Evolutionary conservation across 805 yeast species (phyloP), one percentile per base, ranked within the genome.

Genomic region (Teunomyces barrocoloradensis): DNA sequence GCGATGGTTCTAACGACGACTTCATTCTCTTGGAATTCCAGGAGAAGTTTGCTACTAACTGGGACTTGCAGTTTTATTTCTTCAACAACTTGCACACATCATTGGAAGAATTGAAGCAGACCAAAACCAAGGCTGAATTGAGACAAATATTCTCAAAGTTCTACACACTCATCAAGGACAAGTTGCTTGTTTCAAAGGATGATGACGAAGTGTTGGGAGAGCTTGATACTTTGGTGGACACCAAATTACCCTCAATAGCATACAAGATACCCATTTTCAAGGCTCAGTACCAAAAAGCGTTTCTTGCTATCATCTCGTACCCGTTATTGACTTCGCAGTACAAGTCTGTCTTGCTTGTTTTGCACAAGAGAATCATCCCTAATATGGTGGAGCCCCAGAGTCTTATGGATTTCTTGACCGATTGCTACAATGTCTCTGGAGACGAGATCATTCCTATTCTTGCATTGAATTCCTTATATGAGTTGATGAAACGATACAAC

Each of bases 361-460:
- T 94, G 55, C 97, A 94, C 65, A 89, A 89, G 61, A 73, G 95
- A 51, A 77, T 94, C 36, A 84, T 92, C 32, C 97, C 97, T 33
- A 79, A 77, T 59, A 79, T 89, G 76, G 76, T 79, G 39, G 84
- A 82, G 53, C 96, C 98, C 5, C 86, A 88, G 37, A 75, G 79
- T 51, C 69, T 94, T 40, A 91, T 94, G 97, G 99, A 92, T 69
- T 94, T 92, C 63, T 73, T 92, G 50, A 89, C 97, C 0, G 96
- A 88, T 51, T 84, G 95, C 2, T 91, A 89, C 61, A 77, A 87
- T 54, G 59, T 62, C 39, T 60, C 57, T 30, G 69, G 66, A 23
- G 77, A 72, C 52, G 61, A 60, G 12, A 75, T 85, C 5, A 72
- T 85, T 11, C 85, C 91, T 13, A 80, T 92, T 38, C 69, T 94